phyloP scores from a whole-genome alignment of 768 basidiomycete species.

The Mycena vitilis region DNA sequence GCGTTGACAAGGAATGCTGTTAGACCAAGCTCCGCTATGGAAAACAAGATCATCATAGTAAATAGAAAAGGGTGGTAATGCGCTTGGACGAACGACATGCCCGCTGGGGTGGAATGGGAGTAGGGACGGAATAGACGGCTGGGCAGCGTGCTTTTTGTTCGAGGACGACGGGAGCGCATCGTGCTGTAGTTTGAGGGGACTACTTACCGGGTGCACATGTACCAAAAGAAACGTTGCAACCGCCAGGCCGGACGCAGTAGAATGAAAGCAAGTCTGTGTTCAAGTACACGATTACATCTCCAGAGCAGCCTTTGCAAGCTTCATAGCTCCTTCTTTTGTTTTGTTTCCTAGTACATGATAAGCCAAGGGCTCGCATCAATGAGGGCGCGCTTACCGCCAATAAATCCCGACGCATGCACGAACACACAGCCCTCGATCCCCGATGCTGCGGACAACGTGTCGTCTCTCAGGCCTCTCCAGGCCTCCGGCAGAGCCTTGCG shows the following conservation, averaged over 20 bases:
- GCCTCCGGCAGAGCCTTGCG: constrained; percentile 92
- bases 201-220: constrained; percentile 17
- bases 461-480: constrained; percentile 94
- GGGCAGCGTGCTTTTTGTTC: constrained; percentile 21
- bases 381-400: constrained; percentile 73
- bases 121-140: constrained; percentile 12
- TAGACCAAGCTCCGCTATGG: constrained; percentile 79
- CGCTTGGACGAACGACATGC: constrained; percentile 37
- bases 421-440: constrained; percentile 91
- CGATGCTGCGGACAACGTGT: constrained; percentile 74
- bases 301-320: constrained; percentile 80
- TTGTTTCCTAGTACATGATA: constrained; percentile 72
- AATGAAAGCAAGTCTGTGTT: not conserved
- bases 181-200: constrained; percentile 8
- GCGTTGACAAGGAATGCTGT: constrained; percentile 78
- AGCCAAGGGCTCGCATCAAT: constrained; percentile 12
- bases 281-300: constrained; percentile 44
- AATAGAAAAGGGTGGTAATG: constrained; percentile 74
- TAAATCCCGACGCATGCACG: constrained; percentile 96
- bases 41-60: constrained; percentile 71
- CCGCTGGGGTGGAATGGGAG: constrained; percentile 1
- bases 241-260: constrained; percentile 24
- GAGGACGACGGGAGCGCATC: constrained; percentile 33
- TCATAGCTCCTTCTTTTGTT: constrained; percentile 88
- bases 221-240: constrained; percentile 32